A percentile compares a stretch with the other conserved stretches of the same genome.
phyloP scores from a whole-genome alignment of 371 early-diverging fungal genomes.

The Mucor racemosus region DNA sequence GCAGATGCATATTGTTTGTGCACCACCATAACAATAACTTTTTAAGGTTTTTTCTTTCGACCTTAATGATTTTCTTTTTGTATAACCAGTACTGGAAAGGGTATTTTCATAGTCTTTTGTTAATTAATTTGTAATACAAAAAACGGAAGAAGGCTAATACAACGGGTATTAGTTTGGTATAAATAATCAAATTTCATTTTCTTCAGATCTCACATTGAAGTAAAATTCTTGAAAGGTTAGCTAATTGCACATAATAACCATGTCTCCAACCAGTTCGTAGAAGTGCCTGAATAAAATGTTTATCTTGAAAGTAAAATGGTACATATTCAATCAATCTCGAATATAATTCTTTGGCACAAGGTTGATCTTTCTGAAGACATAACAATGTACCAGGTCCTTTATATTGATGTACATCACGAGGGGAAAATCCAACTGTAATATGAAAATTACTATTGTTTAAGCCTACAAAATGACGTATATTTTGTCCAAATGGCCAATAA shows the following conservation, averaged over 20 bases:
- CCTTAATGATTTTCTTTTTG: neutral
- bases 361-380: slow-evolving; percentile 9
- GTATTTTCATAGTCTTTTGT: neutral
- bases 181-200: neutral
- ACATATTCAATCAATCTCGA: slow-evolving; percentile 4
- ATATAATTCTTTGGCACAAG: neutral
- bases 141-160: neutral
- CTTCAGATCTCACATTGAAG: neutral
- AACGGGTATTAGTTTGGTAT: neutral
- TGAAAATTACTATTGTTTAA: slow-evolving; percentile 22
- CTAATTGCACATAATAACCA: neutral
- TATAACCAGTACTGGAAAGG: neutral
- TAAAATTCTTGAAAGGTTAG: neutral
- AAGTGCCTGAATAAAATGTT: slow-evolving; percentile 5
- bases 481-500: slow-evolving; percentile 33
- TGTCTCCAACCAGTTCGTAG: slow-evolving; percentile 9
- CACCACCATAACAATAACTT: no score
- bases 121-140: neutral
- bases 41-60: neutral
- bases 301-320: slow-evolving; percentile 14
- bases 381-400: slow-evolving; percentile 31
- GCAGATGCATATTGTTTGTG: no score
- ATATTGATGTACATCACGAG: slow-evolving; percentile 29
- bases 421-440: slow-evolving; percentile 29
- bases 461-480: slow-evolving; percentile 11